Conservation (phyloP, 495 filamentous ascomycete species). For the Recurvomyces mirabilis region DNA sequence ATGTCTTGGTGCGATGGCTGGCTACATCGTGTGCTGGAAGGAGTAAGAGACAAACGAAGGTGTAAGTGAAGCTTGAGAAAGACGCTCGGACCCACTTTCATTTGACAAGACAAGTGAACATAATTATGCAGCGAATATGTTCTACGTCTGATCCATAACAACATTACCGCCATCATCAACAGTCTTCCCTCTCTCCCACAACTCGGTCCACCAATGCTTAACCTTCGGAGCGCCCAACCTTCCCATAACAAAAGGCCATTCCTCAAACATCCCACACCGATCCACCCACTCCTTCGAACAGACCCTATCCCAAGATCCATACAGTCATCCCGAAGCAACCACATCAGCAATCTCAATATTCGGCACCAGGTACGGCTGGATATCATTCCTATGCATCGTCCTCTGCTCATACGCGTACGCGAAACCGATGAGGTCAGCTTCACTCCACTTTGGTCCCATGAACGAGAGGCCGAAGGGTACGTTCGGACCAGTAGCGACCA, state of each 20-base stretch:
- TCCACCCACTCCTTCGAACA: slow-evolving; percentile 17
- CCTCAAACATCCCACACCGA: slow-evolving; percentile 8
- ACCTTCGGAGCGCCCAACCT: slow-evolving; percentile 2
- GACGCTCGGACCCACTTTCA: background rate
- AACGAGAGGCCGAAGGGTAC: slow-evolving; percentile 51
- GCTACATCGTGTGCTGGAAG: too few relatives aligned
- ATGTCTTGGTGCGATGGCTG: too few relatives aligned
- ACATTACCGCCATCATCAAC: background rate
- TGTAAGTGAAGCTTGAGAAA: too few relatives aligned
- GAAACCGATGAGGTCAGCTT: slow-evolving; percentile 47
- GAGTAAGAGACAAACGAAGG: too few relatives aligned
- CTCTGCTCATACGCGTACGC: slow-evolving; percentile 60
- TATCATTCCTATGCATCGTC: slow-evolving; percentile 39
- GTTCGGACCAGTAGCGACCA: slow-evolving; percentile 37
- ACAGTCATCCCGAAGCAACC: too few relatives aligned
- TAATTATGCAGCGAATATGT: too few relatives aligned
- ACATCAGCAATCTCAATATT: slow-evolving; percentile 35
- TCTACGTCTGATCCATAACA: background rate
- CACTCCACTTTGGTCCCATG: slow-evolving; percentile 43
- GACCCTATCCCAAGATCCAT: too few relatives aligned
- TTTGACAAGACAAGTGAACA: background rate
- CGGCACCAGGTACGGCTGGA: slow-evolving; percentile 38
- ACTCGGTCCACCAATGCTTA: slow-evolving; percentile 3
- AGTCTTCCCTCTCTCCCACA: background rate
- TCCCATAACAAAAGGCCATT: slow-evolving; percentile 5